A percentile compares a stretch with the other conserved stretches of the same genome.
Conservation (phyloP, 2,329 filamentous ascomycete genomes). For the Didymella keratinophila region DNA sequence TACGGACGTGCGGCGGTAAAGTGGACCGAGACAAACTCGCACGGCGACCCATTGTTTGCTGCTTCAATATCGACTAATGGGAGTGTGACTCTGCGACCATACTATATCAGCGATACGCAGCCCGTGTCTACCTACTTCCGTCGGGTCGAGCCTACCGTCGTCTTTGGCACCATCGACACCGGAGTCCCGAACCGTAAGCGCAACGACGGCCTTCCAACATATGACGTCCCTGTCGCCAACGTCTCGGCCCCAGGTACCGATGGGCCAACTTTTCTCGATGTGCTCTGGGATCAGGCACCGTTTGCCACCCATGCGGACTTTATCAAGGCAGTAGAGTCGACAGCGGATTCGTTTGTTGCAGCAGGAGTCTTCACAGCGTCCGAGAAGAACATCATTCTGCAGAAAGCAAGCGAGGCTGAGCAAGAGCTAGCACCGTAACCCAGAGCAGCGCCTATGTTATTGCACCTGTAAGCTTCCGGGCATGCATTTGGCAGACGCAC, state of each 20-base stretch:
- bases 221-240: conserved; percentile 5
- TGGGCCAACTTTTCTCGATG: conserved; percentile 6
- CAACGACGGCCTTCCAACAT: conserved; percentile 1
- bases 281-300: conserved; percentile 6
- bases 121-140: conserved; percentile 6
- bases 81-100: background rate
- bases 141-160: background rate
- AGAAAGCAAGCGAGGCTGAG: background rate
- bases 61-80: background rate
- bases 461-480: no score
- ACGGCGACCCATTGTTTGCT: background rate
- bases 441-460: background rate
- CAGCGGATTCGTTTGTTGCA: background rate
- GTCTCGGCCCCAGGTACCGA: conserved; percentile 1
- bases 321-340: background rate
- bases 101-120: conserved; percentile 8
- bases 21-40: background rate
- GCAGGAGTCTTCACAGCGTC: background rate
- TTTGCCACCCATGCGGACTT: conserved; percentile 3
- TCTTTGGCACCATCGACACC: conserved; percentile 2
- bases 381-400: background rate
- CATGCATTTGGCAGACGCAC: no score
- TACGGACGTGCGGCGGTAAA: background rate
- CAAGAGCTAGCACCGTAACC: background rate
- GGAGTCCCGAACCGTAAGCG: conserved; percentile 1